Percentiles rank a stretch among this genome's conserved stretches.
These are phyloP conservation scores for Lotmaria passim DNA, from an alignment of 208 protist genomes.

Conservation along the genomic window DNA sequence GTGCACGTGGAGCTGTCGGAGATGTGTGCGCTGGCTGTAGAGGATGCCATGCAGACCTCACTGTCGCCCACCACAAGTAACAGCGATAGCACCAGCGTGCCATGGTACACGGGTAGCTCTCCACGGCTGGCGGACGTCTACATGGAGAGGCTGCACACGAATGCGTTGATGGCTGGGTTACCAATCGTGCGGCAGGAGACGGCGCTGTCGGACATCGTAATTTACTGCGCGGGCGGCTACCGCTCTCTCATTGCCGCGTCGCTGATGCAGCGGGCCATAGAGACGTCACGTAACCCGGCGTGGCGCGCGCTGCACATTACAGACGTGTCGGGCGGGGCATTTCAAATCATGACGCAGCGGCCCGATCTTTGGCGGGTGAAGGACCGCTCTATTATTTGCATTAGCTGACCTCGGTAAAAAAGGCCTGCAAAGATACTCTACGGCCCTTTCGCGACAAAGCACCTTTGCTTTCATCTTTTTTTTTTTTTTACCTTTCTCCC, in stretches of 20 bases:
- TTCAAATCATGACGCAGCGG: slow-evolving; percentile 86
- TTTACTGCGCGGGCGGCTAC: slow-evolving; percentile 84
- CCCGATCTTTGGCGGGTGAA: slow-evolving; percentile 83
- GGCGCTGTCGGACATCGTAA: slow-evolving; percentile 45
- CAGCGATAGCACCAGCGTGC: background rate
- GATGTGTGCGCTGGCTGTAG: slow-evolving; percentile 56
- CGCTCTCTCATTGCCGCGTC: slow-evolving; percentile 81
- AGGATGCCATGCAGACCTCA: slow-evolving; percentile 28
- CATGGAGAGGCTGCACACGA: slow-evolving; percentile 42
- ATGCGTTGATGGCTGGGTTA: slow-evolving; percentile 33
- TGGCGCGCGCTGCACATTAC: slow-evolving; percentile 32
- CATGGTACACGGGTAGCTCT: slow-evolving; percentile 31
- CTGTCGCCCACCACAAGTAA: background rate
- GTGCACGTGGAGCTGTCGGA: slow-evolving; percentile 64
- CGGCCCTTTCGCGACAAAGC: background rate
- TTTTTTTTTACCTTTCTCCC: background rate
- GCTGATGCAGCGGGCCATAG: slow-evolving; percentile 65
- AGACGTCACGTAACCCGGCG: slow-evolving; percentile 22
- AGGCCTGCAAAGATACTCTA: background rate
- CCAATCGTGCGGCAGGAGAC: slow-evolving; percentile 24
- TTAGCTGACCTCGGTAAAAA: slow-evolving; percentile 87
- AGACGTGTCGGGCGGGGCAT: slow-evolving; percentile 71
- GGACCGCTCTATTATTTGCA: slow-evolving; percentile 84
- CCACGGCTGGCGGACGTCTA: slow-evolving; percentile 33
- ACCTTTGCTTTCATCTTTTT: background rate